Base-by-base conservation (phyloP, 805 yeast species). In the Kluyveromyces dobzhanskii region DNA sequence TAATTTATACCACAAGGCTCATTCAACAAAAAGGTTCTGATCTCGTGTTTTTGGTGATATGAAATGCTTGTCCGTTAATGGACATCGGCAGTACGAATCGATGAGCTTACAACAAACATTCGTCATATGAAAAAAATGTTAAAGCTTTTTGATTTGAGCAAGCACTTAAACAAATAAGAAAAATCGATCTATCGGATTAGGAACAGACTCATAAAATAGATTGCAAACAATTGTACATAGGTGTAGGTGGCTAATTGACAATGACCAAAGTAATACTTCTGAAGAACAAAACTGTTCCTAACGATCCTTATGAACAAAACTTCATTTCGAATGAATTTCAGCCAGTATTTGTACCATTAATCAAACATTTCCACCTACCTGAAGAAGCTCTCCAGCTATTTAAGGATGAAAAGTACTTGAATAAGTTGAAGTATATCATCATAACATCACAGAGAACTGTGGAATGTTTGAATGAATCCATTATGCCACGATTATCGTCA, bases 401-500 rank as follows among this genome's bases (percentile, higher is more conserved):
- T 9, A 51, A 51, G 2, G 66, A 76, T 4, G 51, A 53, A 0
- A 64, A 61, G 8, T 76, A 74, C 44, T 43, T 72, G 1, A 34
- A 50, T 1, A 49, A 59, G 0, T 63, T 68, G 21, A 67, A 70
- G 30, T 73, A 78, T 0, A 59, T 86, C 27, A 80, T 90, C 8
- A 77, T 90, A 3, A 88, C 97, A 0, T 83, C 94, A 2, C 97
- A 90, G 56, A 61, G 97, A 47, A 94, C 96, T 2, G 94, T 88
- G 0, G 96, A 88, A 49, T 79, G 85, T 4, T 59, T 86, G 10
- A 73, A 73, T 44, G 64, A 65, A 28, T 56, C 73, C 11, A 60
- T 80, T 4, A 35, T 60, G 1, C 50, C 61, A 7, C 25, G 31
- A 1, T 42, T 62, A 10, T 14, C 50, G 2, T 34, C 31, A 0